phyloP scores from a whole-genome alignment of 768 basidiomycete genomes.

The Podaxis rugospora region DNA sequence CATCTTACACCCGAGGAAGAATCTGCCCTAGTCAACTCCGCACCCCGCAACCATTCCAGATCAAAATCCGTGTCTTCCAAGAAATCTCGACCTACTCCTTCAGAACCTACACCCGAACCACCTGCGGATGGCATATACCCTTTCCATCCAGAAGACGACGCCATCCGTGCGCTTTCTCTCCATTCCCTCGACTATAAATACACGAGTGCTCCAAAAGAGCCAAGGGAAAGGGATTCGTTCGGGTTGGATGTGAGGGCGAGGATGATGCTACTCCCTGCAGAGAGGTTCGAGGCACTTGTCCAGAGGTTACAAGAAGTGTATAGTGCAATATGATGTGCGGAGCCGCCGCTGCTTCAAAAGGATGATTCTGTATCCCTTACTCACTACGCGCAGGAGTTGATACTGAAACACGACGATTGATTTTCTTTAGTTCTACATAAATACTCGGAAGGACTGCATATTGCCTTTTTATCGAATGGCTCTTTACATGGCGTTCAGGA shows the following conservation, averaged over 20 bases:
- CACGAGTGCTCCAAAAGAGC: conserved; percentile 40
- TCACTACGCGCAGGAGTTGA: background rate
- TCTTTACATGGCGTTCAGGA: conserved; percentile 15
- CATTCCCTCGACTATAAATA: conserved; percentile 50
- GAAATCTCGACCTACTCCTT: conserved; percentile 15
- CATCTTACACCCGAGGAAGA: conserved; percentile 70
- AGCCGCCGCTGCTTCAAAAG: background rate
- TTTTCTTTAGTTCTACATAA: background rate
- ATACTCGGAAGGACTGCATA: background rate
- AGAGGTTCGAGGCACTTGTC: conserved; percentile 1
- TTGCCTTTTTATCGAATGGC: background rate
- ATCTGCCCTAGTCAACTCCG: conserved; percentile 40
- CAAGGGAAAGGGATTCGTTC: conserved; percentile 59
- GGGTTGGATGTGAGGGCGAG: conserved; percentile 70
- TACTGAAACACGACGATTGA: background rate
- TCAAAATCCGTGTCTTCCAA: conserved; percentile 24
- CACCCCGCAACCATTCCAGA: conserved; percentile 36
- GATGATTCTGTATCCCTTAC: background rate
- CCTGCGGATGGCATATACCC: conserved; percentile 54
- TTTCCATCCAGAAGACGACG: conserved; percentile 87
- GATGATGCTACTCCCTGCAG: conserved; percentile 53
- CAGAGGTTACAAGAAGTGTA: conserved; percentile 6
- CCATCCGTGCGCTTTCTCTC: conserved; percentile 53
- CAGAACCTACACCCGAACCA: conserved; percentile 14
- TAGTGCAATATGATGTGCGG: background rate